Base-by-base conservation (phyloP, 192 early-diverging fungal genomes). In the Dimargaris xerosporica region DNA sequence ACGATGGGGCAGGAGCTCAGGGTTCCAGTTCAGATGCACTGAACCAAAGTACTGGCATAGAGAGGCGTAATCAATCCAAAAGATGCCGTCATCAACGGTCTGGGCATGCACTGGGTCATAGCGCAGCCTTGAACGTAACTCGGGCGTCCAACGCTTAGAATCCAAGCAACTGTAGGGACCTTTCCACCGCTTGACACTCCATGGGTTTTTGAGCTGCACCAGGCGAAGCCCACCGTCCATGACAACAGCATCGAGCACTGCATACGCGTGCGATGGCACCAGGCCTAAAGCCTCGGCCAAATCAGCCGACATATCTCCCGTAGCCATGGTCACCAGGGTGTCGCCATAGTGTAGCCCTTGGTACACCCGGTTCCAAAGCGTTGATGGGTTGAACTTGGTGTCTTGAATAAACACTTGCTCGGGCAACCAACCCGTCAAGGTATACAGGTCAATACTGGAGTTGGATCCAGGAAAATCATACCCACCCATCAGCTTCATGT, bases 401-500 rank as follows among this genome's bases (percentile, higher is more conserved):
- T 72, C 89, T 34, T 86, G 75, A 52, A 93, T 80, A 74, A 93
- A 93, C 13, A 96, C 74, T 48, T 91, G 82, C 65, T 96, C 93
- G 3, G 93, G 93, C 34, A 94, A 87, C 93, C 93, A 96, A 2
- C 89, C 93, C 3, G 93, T 93, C 65, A 96, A 70, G 11, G 87
- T 80, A 53, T 93, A 81, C 28, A 95, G 70, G 69, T 96, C 93
- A 44, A 91, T 91, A 44, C 93, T 89, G 13, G 93, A 90, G 70
- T 93, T 94, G 51, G 91, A 93, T 52, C 91, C 93, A 1, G 89
- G 91, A 69, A 94, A 96, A 66, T 90, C 86, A 67, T 94, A 96
- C 21, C 93, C 93, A 51, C 93, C 93, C 87, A 90, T 91, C 0
- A 94, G 69, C 71, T 96, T 96, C 82, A 94, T 82, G 66, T 93